These are phyloP conservation scores for Limonium bicolor DNA, from an alignment of 148 eudicot species.

Conservation along the genomic window DNA sequence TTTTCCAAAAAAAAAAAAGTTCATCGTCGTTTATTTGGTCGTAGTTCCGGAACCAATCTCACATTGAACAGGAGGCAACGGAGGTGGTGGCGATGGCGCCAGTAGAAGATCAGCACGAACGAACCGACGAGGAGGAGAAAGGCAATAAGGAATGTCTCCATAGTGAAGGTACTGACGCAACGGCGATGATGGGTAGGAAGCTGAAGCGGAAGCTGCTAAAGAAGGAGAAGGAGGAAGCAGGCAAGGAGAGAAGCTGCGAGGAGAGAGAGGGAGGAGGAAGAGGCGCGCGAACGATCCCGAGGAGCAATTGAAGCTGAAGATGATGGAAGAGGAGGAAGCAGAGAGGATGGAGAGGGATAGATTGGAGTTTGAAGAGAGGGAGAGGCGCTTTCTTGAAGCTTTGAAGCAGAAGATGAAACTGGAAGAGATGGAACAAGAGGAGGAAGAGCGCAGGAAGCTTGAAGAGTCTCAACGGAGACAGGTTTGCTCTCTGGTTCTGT, in stretches of 20 bases:
- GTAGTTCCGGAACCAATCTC: too few species aligned
- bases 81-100: too few species aligned
- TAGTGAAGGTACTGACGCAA: too few species aligned
- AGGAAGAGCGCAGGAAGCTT: constrained; percentile 19
- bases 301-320: constrained; percentile 26
- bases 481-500: constrained; percentile 16
- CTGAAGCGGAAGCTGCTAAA: constrained; percentile 69
- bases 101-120: too few species aligned
- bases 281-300: constrained; percentile 56
- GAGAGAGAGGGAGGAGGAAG: constrained; percentile 41
- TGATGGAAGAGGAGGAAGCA: constrained; percentile 41
- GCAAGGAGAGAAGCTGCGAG: constrained; percentile 51
- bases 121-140: too few species aligned
- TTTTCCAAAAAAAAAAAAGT: too few species aligned
- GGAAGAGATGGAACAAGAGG: constrained; percentile 18
- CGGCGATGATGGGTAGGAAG: constrained; percentile 25
- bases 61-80: too few species aligned
- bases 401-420: constrained; percentile 28
- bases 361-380: constrained; percentile 57
- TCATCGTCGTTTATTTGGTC: too few species aligned
- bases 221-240: constrained; percentile 77
- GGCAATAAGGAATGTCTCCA: too few species aligned
- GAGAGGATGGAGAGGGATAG: constrained; percentile 56
- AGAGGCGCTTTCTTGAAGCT: constrained; percentile 34
- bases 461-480: constrained; percentile 16